Base-by-base conservation (phyloP, 768 basidiomycete genomes). In the Boletus rex-veris region DNA sequence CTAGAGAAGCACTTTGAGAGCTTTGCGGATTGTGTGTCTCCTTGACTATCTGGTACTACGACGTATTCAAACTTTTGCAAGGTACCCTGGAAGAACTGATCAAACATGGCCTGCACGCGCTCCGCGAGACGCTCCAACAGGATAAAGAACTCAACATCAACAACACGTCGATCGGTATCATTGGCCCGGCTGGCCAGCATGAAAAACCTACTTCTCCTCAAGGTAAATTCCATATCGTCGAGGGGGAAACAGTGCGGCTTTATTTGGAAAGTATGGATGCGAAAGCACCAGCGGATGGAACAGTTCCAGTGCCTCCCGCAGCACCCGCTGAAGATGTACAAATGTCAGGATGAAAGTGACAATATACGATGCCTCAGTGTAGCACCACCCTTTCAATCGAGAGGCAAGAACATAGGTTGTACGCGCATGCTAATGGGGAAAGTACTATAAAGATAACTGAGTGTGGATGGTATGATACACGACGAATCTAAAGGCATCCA, bases 111-210 rank as follows among this genome's bases (percentile, higher is more conserved):
- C 80, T 99, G 37, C 90, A 94, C 55, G 96, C 97, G 12, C 81
- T 99, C 15, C 86, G 93, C 30, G 96, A 98, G 70, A 98, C 97
- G 3, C 82, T 99, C 36, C 97, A 98, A 65, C 97, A 99, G 67
- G 97, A 98, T 77, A 99, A 99, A 72, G 93, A 91, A 64, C 85
- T 98, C 52, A 94, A 86, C 16, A 75, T 86, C 61, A 84, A 89
- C 69, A 99, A 99, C 76, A 99, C 97, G 2, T 93, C 91, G 2
- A 85, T 98, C 61, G 95, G 93, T 30, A 90, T 99, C 66, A 79
- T 98, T 54, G 96, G 96, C 10, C 81, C 88, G 11, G 73, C 78
- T 30, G 82, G 86, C 60, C 66, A 71, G 33, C 74, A 84, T 54
- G 86, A 92, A 72, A 77, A 70, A 40, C 61, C 64, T n/a, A 67